These are phyloP conservation scores for Ophiostoma himal-ulmi DNA, from an alignment of 2,329 filamentous ascomycete species.

Conservation along the genomic window DNA sequence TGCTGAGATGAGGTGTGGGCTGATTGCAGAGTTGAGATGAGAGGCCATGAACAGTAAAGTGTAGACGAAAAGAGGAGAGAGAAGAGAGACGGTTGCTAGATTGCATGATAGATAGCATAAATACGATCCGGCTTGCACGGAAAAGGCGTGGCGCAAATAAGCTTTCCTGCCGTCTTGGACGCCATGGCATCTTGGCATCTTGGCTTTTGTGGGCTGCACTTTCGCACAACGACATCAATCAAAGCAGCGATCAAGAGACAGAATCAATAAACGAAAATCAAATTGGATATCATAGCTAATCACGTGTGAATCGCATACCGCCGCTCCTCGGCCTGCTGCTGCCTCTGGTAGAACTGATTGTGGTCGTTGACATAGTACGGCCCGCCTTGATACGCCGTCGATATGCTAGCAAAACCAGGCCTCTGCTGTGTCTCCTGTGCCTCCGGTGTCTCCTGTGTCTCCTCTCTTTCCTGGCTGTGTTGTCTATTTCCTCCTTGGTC, in stretches of 20 bases:
- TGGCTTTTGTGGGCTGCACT: neutral
- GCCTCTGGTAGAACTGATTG: constrained; percentile 15
- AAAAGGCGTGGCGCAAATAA: neutral
- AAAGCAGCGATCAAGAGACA: neutral
- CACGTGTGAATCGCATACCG: neutral
- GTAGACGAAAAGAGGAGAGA: too few relatives aligned
- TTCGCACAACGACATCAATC: too few relatives aligned
- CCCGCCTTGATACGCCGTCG: constrained; percentile 21
- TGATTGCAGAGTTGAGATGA: neutral
- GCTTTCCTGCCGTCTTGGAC: neutral
- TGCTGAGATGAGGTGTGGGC: neutral
- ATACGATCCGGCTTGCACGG: neutral
- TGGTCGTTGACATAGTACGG: constrained; percentile 19
- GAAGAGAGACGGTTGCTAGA: neutral
- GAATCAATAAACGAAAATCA: neutral
- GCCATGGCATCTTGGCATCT: neutral
- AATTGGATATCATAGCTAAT: neutral
- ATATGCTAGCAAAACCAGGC: constrained; percentile 11
- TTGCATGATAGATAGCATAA: neutral
- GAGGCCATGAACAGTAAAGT: neutral
- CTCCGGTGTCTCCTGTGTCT: too few relatives aligned
- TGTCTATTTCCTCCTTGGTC: neutral
- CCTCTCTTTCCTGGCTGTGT: neutral
- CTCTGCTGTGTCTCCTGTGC: neutral
- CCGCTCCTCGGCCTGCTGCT: constrained; percentile 16